A percentile compares a stretch with the other conserved stretches of the same genome.
These are phyloP conservation scores for Alternaria solani DNA, from an alignment of 2,329 filamentous ascomycete species.

Conservation along the genomic window DNA sequence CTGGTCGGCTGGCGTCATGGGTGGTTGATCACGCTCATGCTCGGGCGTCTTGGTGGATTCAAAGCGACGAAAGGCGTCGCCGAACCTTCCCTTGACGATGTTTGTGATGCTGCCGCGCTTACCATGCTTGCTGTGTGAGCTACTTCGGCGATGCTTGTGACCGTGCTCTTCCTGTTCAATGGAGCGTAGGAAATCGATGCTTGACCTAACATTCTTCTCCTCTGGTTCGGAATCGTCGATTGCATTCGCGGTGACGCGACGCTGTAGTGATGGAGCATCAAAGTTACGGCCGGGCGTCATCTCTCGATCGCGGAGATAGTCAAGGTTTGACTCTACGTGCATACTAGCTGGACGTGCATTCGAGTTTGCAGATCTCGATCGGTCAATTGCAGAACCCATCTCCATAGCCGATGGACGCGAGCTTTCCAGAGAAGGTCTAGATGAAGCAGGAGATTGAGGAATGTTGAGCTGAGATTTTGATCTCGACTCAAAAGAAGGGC, in stretches of 20 bases:
- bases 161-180: conserved; percentile 69
- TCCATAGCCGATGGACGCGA: conserved; percentile 71
- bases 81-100: conserved; percentile 86
- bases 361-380: conserved; percentile 70
- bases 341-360: conserved; percentile 81
- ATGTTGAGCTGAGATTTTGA: conserved; percentile 62
- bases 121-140: conserved; percentile 66
- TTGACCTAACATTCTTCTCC: conserved; percentile 75
- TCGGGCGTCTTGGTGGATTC: conserved; percentile 61
- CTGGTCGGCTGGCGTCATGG: conserved; percentile 38
- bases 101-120: conserved; percentile 78
- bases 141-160: conserved; percentile 63
- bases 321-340: conserved; percentile 81
- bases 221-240: conserved; percentile 56
- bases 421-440: conserved; percentile 75
- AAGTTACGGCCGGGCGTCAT: conserved; percentile 54
- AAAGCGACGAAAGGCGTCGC: conserved; percentile 92
- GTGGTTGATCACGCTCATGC: conserved; percentile 37
- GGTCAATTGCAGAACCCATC: conserved; percentile 63
- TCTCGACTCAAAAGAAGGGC: conserved; percentile 56
- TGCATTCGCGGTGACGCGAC: conserved; percentile 40
- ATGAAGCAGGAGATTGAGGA: conserved; percentile 64
- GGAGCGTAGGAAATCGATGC: conserved; percentile 81
- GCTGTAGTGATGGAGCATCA: conserved; percentile 41
- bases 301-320: conserved; percentile 82